Conservation (phyloP, 2,329 filamentous ascomycete species). For the Phialophora chinensis region DNA sequence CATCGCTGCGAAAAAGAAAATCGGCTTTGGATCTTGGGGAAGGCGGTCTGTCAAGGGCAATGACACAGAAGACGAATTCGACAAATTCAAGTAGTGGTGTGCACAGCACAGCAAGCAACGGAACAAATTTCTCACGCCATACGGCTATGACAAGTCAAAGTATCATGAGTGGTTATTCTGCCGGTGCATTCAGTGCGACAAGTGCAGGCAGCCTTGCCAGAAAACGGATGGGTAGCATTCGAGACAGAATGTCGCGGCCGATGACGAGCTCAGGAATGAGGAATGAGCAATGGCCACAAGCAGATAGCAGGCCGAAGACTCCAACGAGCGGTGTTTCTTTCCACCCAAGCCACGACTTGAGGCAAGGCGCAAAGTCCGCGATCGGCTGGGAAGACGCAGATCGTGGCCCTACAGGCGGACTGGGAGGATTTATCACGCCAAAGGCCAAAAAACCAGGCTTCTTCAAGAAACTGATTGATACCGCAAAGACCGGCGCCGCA, state of each 20-base stretch:
- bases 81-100: conserved; percentile 78
- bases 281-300: conserved; percentile 46
- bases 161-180: conserved; percentile 91
- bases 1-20: conserved; percentile 49
- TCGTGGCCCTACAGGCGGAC: conserved; percentile 61
- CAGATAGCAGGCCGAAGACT: conserved; percentile 54
- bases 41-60: conserved; percentile 74
- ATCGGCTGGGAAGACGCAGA: conserved; percentile 61
- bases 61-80: conserved; percentile 84
- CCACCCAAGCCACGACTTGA: conserved; percentile 80
- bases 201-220: conserved; percentile 92
- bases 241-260: conserved; percentile 46
- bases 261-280: conserved; percentile 52
- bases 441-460: conserved; percentile 85
- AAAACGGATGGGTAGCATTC: conserved; percentile 54
- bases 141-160: conserved; percentile 82
- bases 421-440: conserved; percentile 78
- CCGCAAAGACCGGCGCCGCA: conserved; percentile 90
- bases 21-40: conserved; percentile 76
- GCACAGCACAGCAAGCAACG: conserved; percentile 69
- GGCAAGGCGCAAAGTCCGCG: conserved; percentile 66
- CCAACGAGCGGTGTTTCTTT: conserved; percentile 80
- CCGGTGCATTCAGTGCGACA: conserved; percentile 88
- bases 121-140: conserved; percentile 69
- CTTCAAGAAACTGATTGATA: conserved; percentile 93